Conservation (phyloP, 2,329 filamentous ascomycete species). For the Claviceps africana region DNA sequence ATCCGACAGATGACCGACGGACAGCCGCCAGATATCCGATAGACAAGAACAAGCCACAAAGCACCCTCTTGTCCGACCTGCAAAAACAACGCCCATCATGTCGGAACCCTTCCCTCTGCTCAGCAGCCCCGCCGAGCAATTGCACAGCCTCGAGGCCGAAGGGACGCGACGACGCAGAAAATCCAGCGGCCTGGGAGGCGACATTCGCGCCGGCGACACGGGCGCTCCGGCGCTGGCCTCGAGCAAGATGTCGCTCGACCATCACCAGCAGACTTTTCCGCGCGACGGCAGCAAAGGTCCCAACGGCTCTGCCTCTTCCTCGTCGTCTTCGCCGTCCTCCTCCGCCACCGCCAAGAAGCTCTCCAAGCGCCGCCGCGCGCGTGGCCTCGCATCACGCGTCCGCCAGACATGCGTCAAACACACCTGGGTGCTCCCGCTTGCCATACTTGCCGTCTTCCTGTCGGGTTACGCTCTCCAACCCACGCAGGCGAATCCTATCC, state of each 20-base stretch:
- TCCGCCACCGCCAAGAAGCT: conserved; percentile 23
- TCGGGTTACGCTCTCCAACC: conserved; percentile 63
- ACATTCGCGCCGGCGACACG: conserved; percentile 41
- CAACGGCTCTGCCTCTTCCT: conserved; percentile 5
- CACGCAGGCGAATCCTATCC: conserved; percentile 60
- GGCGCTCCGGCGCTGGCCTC: conserved; percentile 41
- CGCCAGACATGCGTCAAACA: conserved; percentile 46
- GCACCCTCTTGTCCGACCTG: not conserved
- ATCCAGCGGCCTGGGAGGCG: conserved; percentile 39
- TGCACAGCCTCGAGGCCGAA: conserved; percentile 26
- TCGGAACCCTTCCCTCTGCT: conserved; percentile 43
- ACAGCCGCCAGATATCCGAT: no score
- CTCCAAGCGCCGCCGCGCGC: conserved; percentile 42
- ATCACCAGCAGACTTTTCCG: not conserved
- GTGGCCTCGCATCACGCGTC: conserved; percentile 30
- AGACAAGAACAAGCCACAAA: not conserved
- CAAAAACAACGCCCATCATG: conserved; percentile 18
- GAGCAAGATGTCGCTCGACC: conserved; percentile 31
- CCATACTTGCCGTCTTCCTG: conserved; percentile 50
- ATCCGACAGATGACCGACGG: no score
- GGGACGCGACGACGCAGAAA: conserved; percentile 36
- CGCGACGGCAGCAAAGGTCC: conserved; percentile 8
- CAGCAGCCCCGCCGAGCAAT: conserved; percentile 35
- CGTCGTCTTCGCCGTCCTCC: not conserved
- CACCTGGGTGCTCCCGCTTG: conserved; percentile 52